Evolutionary conservation across 441 rosid species (phyloP), one percentile per base, ranked within the genome.

Genomic region (Adansonia grandidieri): DNA sequence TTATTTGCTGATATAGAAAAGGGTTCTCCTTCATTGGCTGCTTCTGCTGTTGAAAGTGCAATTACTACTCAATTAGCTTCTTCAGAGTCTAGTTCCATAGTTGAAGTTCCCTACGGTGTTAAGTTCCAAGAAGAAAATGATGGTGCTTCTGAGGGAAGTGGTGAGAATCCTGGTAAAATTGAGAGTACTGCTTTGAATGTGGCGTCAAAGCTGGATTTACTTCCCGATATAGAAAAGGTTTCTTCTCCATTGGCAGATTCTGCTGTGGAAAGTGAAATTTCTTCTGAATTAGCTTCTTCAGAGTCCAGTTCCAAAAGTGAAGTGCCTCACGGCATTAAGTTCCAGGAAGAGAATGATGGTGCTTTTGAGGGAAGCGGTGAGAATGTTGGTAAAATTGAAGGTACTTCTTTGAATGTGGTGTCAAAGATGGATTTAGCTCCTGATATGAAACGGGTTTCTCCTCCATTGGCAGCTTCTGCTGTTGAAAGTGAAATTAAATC

Each of bases 151-250:
- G 47, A 51, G 61, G 77, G 9, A 54, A 54, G 56, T 81, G 74
- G 80, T 68, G 44, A 47, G 50, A 68, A 53, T 2, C 69, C 50
- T 84, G 82, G 71, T 68, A 11, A 79, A 28, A 44, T 22, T n/a
- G 22, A 44, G 51, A 70, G 50, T 70, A 24, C 44, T 70, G 40
- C 19, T 64, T 64, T 2, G 20, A 32, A 68, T 58, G 17, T 53
- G 45, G 76, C 50, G 73, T 60, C n/a, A 5, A 78, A 42, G 74
- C 14, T 19, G 37, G 77, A 62, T 32, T 6, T 56, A 7, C 62
- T 14, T 63, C 76, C 80, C 28, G 47, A 76, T 61, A 63, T 73
- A 72, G 75, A 81, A 53, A 70, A 81, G 6, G 81, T 8, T 9
- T 17, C 32, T 4, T 32, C 57, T 73, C 70, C 74, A 9, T 5